Evolutionary conservation across 169 alveolate species (phyloP), one percentile per base, ranked within the genome.

Genomic region (Eimeria acervulina): DNA sequence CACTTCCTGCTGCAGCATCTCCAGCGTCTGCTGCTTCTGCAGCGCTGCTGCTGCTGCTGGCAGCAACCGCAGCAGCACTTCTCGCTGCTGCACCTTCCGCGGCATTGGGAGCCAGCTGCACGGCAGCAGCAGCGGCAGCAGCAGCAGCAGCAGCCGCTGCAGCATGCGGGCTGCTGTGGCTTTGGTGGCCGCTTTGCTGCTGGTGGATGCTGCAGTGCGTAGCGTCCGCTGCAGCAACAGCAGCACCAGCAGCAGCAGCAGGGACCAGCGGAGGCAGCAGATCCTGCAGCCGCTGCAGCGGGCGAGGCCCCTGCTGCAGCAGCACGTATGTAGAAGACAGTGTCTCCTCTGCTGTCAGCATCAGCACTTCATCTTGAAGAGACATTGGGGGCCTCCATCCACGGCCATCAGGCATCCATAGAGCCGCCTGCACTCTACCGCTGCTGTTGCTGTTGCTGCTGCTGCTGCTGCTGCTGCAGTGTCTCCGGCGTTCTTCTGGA

Each of bases 361-460:
- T 23, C 72, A 81, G 7, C 0, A 81, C 72, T 23, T 42, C 90
- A n/a, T 81, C 90, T 21, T 72, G 70, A 5, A 81, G 33, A 26
- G 90, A 81, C 51, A 81, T 12, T 10, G 90, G 90, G n/a, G n/a
- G 36, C n/a, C 90, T 81, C 90, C 90, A 81, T 21, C 90, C 90
- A 8, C 72, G n/a, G 40, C 90, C 90, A 42, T 81, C 90, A 6
- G 90, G 72, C 31, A 81, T 1, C 90, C 90, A 81, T 15, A 81
- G 23, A 0, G 90, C 90, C 26, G 90, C 44, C 31, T 63, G 90
- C 66, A 47, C 36, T 21, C 70, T 42, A 13, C 63, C 63, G 84
- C 26, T 72, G 84, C 51, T 36, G 42, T 10, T 23, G 55, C 55
- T 47, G 68, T n/a, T 59, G 68, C 68, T 59, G 68, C n/a, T 59